Evolutionary conservation across 192 early-diverging fungal genomes (phyloP).

Genomic region (Coemansia sp.): DNA sequence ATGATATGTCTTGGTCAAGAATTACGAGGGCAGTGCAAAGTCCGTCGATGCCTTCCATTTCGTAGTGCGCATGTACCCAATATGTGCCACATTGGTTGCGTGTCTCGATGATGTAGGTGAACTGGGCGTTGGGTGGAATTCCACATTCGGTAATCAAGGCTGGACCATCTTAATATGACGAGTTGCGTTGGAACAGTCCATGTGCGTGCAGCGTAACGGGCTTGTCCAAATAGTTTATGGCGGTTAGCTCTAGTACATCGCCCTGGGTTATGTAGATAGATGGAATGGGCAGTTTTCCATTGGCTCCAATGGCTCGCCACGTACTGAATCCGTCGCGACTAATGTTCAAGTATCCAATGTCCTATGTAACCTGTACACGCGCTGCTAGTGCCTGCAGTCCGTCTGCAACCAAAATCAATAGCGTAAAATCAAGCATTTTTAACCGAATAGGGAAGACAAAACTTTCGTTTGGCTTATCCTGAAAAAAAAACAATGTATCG

Average conservation of each 20-base stretch:
- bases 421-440: background rate
- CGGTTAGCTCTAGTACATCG: conserved; percentile 33
- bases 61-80: conserved; percentile 76
- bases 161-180: conserved; percentile 66
- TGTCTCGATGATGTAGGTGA: conserved; percentile 62
- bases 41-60: conserved; percentile 78
- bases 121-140: conserved; percentile 62
- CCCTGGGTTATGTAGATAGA: conserved; percentile 12
- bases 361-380: conserved; percentile 56
- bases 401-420: background rate
- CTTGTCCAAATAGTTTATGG: conserved; percentile 56
- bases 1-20: conserved; percentile 34
- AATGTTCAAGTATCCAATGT: conserved; percentile 62
- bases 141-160: conserved; percentile 69
- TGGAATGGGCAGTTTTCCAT: conserved; percentile 61
- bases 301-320: conserved; percentile 65
- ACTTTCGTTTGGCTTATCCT: background rate
- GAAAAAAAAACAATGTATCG: too few species aligned
- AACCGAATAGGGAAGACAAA: background rate
- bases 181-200: conserved; percentile 74
- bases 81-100: conserved; percentile 73
- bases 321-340: conserved; percentile 63
- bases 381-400: conserved; percentile 1
- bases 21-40: conserved; percentile 70
- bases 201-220: conserved; percentile 70